A percentile compares a stretch with the other conserved stretches of the same genome.
Evolutionary conservation across 495 filamentous ascomycete species (phyloP).

Genomic region (Penicillium waksmanii): DNA sequence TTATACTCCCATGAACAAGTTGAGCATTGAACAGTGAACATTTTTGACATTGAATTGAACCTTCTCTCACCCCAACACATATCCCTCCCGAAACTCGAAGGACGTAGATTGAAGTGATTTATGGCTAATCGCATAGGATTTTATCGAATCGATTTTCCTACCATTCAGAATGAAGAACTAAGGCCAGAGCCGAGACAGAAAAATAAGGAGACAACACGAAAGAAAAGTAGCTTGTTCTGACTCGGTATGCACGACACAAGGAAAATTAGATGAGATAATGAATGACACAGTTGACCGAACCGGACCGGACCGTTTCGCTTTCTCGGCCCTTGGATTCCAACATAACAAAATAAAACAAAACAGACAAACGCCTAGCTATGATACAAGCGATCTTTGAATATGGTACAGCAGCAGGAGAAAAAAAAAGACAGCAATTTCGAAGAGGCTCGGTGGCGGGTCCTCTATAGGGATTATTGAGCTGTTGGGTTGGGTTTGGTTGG

Average conservation of each 20-base stretch:
- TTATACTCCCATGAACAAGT: too few species aligned
- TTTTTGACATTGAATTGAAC: too few species aligned
- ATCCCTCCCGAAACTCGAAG: too few species aligned
- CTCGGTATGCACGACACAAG: neutral
- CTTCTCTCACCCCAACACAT: too few species aligned
- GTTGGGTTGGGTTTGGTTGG: neutral
- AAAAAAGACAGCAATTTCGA: neutral
- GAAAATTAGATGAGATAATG: neutral
- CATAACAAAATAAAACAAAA: slow-evolving; percentile 8
- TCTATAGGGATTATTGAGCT: too few species aligned
- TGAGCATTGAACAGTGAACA: too few species aligned
- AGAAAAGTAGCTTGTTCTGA: neutral
- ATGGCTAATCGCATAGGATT: too few species aligned
- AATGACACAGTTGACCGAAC: neutral
- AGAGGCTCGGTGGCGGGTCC: too few species aligned
- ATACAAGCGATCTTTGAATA: slow-evolving; percentile 20
- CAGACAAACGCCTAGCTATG: slow-evolving; percentile 27
- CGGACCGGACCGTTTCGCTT: neutral
- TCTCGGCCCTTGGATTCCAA: neutral
- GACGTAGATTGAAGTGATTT: too few species aligned
- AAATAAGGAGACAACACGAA: neutral
- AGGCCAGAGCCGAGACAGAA: neutral
- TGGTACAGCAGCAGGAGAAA: slow-evolving; percentile 12
- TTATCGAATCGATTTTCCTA: too few species aligned
- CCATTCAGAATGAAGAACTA: too few species aligned